A percentile compares a stretch with the other conserved stretches of the same genome.
Evolutionary conservation across 257 asterid genomes (phyloP).

Genomic region (Solanum medicagineum): DNA sequence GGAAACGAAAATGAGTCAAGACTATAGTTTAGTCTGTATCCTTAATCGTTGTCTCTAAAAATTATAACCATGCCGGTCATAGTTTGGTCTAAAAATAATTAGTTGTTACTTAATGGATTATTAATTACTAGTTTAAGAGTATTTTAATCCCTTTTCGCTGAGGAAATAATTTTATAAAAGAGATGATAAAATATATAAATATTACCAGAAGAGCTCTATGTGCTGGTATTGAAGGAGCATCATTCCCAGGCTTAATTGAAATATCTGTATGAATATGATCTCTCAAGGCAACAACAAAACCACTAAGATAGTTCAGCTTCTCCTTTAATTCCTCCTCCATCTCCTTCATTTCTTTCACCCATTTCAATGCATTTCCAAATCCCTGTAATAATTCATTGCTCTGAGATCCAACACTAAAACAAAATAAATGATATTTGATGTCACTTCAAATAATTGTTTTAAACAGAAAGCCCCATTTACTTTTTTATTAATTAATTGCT

Average conservation of each 20-base stretch:
- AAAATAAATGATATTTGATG: neutral
- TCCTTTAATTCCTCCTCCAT: conserved; percentile 52
- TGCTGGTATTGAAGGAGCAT: conserved; percentile 63
- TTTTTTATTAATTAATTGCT: neutral
- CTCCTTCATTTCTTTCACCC: conserved; percentile 85
- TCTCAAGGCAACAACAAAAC: conserved; percentile 46
- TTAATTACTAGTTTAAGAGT: no score
- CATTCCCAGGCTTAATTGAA: conserved; percentile 53
- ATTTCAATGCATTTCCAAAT: conserved; percentile 68
- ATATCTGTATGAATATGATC: conserved; percentile 74
- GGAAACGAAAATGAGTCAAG: no score
- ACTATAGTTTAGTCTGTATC: no score
- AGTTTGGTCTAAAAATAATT: neutral
- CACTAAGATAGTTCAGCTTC: conserved; percentile 46
- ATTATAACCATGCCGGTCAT: no score
- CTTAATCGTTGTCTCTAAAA: no score
- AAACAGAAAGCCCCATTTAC: neutral
- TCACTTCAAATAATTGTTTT: neutral
- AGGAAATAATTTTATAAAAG: no score
- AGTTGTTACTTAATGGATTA: no score
- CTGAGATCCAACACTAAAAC: neutral
- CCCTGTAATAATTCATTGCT: conserved; percentile 30
- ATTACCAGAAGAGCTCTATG: conserved; percentile 59
- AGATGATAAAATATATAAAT: no score
- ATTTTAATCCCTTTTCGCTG: no score